Evolutionary conservation across 139 green algal genomes (phyloP).

Genomic region (Edaphochlamys debaryana): DNA sequence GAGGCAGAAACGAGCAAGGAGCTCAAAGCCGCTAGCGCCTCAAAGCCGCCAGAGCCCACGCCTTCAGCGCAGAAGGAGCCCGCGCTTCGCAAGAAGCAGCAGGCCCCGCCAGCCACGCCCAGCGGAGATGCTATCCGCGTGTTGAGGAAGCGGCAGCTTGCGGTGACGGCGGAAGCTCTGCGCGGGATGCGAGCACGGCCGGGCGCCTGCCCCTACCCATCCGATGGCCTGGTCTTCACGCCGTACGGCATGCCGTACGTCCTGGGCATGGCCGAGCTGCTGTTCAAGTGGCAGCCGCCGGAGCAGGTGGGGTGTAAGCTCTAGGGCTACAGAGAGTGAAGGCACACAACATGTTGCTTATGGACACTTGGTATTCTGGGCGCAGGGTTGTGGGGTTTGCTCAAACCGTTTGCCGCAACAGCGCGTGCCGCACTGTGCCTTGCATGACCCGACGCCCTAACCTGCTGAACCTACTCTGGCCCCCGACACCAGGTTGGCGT

Average conservation of each 20-base stretch:
- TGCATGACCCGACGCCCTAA: background rate
- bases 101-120: constrained; percentile 30
- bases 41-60: background rate
- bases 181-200: no score
- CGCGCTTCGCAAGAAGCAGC: constrained; percentile 44
- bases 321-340: no score
- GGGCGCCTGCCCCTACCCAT: constrained; percentile 36
- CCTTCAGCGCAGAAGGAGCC: background rate
- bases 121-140: constrained; percentile 16
- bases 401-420: no score
- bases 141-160: constrained; percentile 40
- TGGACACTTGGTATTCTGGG: no score
- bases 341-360: no score
- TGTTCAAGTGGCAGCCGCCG: constrained; percentile 46
- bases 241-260: no score
- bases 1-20: background rate
- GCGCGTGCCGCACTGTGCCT: background rate
- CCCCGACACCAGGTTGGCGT: no score
- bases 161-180: constrained; percentile 10
- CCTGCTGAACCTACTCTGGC: no score
- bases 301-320: constrained; percentile 4
- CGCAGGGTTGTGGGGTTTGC: no score
- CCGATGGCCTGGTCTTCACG: no score
- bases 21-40: background rate
- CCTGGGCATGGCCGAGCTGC: no score